These are phyloP conservation scores for Magnaporthiopsis incrustans DNA, from an alignment of 2,329 filamentous ascomycete species.

Conservation along the genomic window DNA sequence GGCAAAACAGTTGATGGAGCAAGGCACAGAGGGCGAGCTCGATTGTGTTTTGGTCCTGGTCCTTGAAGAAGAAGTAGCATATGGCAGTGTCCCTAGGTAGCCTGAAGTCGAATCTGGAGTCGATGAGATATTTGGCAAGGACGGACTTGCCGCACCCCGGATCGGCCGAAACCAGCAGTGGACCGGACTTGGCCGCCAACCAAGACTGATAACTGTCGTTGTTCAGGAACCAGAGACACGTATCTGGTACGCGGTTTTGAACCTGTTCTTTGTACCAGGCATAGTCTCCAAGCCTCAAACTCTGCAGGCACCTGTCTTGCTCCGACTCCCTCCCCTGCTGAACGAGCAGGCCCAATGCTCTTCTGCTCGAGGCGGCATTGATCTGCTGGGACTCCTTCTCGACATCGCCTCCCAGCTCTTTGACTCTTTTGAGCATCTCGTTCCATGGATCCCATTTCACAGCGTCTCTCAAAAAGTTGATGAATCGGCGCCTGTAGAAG, in stretches of 20 bases:
- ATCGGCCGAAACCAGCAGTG: conserved; percentile 28
- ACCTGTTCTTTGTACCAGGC: conserved; percentile 21
- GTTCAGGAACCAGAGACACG: conserved; percentile 25
- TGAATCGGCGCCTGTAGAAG: conserved; percentile 8
- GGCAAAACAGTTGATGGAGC: conserved; percentile 29
- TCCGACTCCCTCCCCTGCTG: conserved; percentile 19
- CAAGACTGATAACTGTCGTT: conserved; percentile 22
- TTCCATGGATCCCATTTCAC: conserved; percentile 8
- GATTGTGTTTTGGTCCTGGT: conserved; percentile 26
- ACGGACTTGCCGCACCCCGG: conserved; percentile 32
- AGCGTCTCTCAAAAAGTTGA: conserved; percentile 6
- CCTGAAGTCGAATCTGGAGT: conserved; percentile 19
- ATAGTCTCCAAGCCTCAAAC: conserved; percentile 5
- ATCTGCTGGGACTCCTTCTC: conserved; percentile 2
- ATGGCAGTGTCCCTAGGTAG: conserved; percentile 18
- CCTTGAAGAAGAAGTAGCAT: conserved; percentile 38
- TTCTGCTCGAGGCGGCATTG: neutral
- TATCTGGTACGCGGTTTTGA: conserved; percentile 16
- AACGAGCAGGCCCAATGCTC: conserved; percentile 2
- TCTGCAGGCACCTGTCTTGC: conserved; percentile 8
- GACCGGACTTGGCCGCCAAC: conserved; percentile 18
- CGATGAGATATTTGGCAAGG: conserved; percentile 25
- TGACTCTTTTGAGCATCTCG: neutral
- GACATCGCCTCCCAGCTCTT: conserved; percentile 4
- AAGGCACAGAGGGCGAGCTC: conserved; percentile 29